Evolutionary conservation across 75 land plant genomes (phyloP).

Genomic region (Picea glauca): DNA sequence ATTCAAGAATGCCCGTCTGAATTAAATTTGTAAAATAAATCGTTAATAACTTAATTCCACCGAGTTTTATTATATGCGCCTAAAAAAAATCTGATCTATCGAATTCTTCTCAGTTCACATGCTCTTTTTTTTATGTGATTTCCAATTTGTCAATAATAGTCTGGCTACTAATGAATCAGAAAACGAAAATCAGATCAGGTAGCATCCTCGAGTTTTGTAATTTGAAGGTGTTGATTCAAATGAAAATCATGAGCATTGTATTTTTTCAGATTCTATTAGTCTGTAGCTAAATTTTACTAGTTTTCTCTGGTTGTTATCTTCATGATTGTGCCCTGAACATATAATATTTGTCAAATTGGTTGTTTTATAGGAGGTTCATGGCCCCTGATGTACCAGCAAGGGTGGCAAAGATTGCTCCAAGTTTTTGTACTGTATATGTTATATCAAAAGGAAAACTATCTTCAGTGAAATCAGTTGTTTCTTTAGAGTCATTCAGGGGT

Average conservation of each 20-base stretch:
- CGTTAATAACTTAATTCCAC: neutral
- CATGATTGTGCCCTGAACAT: neutral
- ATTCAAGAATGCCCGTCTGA: neutral
- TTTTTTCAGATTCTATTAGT: neutral
- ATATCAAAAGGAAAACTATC: slow-evolving; percentile 39
- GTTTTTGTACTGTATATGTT: slow-evolving; percentile 35
- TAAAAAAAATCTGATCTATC: neutral
- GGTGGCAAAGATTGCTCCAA: slow-evolving; percentile 27
- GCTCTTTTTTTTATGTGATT: neutral
- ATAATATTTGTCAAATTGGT: slow-evolving; percentile 10
- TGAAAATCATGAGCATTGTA: neutral
- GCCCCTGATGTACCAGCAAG: slow-evolving; percentile 12
- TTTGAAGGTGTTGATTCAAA: neutral
- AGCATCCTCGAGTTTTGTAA: neutral
- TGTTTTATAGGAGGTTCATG: slow-evolving; percentile 14
- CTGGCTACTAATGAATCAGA: neutral
- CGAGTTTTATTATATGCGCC: neutral
- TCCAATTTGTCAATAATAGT: neutral
- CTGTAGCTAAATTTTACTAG: neutral
- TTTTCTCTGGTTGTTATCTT: neutral
- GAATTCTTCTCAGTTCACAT: too few species aligned
- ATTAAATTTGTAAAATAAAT: neutral
- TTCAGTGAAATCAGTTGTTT: slow-evolving; percentile 17
- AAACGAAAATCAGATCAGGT: neutral
- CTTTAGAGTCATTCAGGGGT: slow-evolving; percentile 7